Base-by-base conservation (phyloP, 305 asterid genomes). In the Andrographis paniculata region DNA sequence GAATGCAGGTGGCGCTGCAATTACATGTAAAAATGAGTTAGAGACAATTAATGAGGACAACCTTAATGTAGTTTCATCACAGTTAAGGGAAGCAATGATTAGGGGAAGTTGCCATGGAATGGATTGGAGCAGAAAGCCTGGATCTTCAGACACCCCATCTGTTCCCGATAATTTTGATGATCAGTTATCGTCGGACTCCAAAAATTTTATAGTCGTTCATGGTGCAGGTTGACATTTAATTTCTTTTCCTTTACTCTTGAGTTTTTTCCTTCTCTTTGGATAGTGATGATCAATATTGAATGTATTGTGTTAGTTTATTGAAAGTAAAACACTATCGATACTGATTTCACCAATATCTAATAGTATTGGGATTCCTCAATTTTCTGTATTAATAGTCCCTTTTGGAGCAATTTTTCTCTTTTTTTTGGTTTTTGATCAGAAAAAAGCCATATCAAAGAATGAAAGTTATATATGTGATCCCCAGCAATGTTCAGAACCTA, bases 121-220 rank as follows among this genome's bases (percentile, higher is more conserved):
- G 98, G 98, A 89, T 64, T 89, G 98, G 98, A 89, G 98, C 66
- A 86, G 77, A 68, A 76, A 73, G 69, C 82, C 69, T 10, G 95
- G 88, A 55, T 70, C 73, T 42, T 55, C 62, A 22, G 84, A 78
- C 43, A 51, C 53, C 22, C 82, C 74, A 12, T 35, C 51, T 23
- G 55, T 56, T 17, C 54, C 44, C 56, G 75, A 73, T 51, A 72
- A 70, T 31, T 52, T 55, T 37, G 41, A 63, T 37, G 86, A 78
- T 57, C 65, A 72, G 53, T 55, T 55, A 51, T 66, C 52, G 65
- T 44, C 55, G 3, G 76, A 69, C 41, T 59, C 78, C 46, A 67
- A 73, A 59, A 73, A 63, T 55, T 76, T 76, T 52, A 50, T 89
- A 28, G 80, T 86, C 58, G 95, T 86, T 62, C 98, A 89, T 33